Evolutionary conservation across 2,329 filamentous ascomycete genomes (phyloP).

Genomic region (Phoma herbarum): DNA sequence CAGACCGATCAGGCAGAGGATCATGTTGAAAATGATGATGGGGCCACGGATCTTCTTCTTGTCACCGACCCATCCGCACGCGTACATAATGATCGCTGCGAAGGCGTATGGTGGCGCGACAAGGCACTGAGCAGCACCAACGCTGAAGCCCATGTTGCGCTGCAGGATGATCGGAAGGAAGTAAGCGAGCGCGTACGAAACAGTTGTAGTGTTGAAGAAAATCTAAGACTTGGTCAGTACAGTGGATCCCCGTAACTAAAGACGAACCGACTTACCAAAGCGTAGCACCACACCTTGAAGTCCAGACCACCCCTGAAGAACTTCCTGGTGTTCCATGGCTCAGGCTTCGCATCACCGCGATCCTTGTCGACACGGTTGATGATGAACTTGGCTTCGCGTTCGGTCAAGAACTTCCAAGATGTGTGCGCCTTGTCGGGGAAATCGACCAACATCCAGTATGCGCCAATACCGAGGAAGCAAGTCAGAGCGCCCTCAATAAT

Average conservation of each 20-base stretch:
- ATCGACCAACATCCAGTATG: conserved; percentile 56
- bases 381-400: conserved; percentile 59
- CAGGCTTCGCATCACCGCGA: conserved; percentile 60
- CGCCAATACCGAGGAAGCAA: conserved; percentile 49
- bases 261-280: conserved; percentile 47
- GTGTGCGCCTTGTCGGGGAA: conserved; percentile 57
- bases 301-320: conserved; percentile 60
- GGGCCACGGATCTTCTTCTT: conserved; percentile 71
- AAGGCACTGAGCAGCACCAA: conserved; percentile 73
- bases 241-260: background rate
- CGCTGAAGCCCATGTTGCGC: conserved; percentile 68
- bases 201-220: conserved; percentile 71
- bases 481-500: conserved; percentile 57
- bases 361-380: conserved; percentile 62
- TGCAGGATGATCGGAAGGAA: conserved; percentile 79
- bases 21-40: conserved; percentile 70
- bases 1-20: conserved; percentile 73
- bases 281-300: conserved; percentile 65
- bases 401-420: conserved; percentile 56
- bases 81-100: conserved; percentile 54
- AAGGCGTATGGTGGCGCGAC: conserved; percentile 61
- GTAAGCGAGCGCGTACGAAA: conserved; percentile 79
- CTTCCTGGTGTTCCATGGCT: conserved; percentile 58
- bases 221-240: conserved; percentile 46
- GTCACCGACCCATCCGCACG: conserved; percentile 71